Evolutionary conservation across 345 rosid genomes (phyloP).

Genomic region (Eucalyptus melliodora): DNA sequence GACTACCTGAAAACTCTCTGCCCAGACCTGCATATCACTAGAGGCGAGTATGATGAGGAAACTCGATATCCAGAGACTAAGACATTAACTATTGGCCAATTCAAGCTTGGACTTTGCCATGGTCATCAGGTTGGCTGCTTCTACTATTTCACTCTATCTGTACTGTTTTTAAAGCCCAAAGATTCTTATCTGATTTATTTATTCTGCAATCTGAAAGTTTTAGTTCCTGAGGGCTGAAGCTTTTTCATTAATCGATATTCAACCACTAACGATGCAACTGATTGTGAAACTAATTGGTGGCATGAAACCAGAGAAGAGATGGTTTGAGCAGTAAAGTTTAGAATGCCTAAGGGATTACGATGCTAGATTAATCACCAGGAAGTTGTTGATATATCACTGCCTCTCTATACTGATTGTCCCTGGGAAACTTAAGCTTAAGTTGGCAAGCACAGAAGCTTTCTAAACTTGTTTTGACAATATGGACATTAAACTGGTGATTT

Average conservation of each 20-base stretch:
- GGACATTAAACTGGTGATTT: neutral
- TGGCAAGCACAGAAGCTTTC: neutral
- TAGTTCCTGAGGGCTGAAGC: neutral
- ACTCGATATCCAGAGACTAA: slow-evolving; percentile 75
- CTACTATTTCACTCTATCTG: neutral
- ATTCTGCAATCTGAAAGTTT: neutral
- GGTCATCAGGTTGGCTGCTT: slow-evolving; percentile 73
- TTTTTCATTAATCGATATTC: neutral
- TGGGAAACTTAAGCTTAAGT: neutral
- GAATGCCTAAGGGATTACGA: neutral
- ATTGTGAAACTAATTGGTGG: neutral
- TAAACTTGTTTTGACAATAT: neutral
- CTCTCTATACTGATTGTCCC: neutral
- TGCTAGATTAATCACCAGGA: neutral
- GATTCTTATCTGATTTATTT: neutral
- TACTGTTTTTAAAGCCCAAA: neutral
- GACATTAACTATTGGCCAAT: slow-evolving; percentile 84
- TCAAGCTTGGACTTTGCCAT: slow-evolving; percentile 88
- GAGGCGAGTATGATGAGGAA: slow-evolving; percentile 90
- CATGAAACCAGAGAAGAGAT: neutral
- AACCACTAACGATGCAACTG: neutral
- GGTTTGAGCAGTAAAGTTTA: neutral
- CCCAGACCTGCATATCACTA: slow-evolving; percentile 76
- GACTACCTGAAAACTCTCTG: slow-evolving; percentile 89
- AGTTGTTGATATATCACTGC: neutral